Evolutionary conservation across 2,329 filamentous ascomycete species (phyloP).

Genomic region (Pseudonectria foliicola): DNA sequence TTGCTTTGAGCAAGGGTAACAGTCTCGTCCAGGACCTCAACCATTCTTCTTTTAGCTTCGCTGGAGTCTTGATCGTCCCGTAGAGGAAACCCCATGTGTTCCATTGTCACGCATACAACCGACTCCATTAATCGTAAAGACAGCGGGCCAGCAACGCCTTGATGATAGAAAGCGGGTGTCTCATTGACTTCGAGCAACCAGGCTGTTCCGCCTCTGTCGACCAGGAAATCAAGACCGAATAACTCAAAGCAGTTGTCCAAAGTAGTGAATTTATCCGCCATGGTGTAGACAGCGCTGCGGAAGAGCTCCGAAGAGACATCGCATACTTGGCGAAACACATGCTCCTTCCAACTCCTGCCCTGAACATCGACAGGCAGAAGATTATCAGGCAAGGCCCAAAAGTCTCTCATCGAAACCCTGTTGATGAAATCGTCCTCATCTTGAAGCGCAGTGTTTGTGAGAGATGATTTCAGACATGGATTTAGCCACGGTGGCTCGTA

Average conservation of each 20-base stretch:
- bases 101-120: slow-evolving; percentile 26
- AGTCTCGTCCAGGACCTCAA: slow-evolving; percentile 15
- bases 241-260: slow-evolving; percentile 32
- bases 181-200: slow-evolving; percentile 34
- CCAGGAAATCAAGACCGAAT: slow-evolving; percentile 30
- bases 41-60: slow-evolving; percentile 4
- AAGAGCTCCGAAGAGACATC: slow-evolving; percentile 27
- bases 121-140: slow-evolving; percentile 30
- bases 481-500: slow-evolving; percentile 31
- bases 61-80: background rate
- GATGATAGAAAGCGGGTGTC: slow-evolving; percentile 31
- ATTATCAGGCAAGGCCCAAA: slow-evolving; percentile 24
- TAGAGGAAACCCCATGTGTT: slow-evolving; percentile 23
- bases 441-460: slow-evolving; percentile 33
- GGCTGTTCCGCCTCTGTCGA: slow-evolving; percentile 24
- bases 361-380: slow-evolving; percentile 17
- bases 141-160: slow-evolving; percentile 26
- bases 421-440: slow-evolving; percentile 26
- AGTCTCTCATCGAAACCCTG: slow-evolving; percentile 28
- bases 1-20: slow-evolving; percentile 15
- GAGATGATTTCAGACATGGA: slow-evolving; percentile 25
- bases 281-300: slow-evolving; percentile 27
- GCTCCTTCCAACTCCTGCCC: slow-evolving; percentile 21
- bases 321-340: slow-evolving; percentile 29
- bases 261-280: slow-evolving; percentile 32